Conservation (phyloP, 2,329 filamentous ascomycete species). For the Colletotrichum endophyticum region DNA sequence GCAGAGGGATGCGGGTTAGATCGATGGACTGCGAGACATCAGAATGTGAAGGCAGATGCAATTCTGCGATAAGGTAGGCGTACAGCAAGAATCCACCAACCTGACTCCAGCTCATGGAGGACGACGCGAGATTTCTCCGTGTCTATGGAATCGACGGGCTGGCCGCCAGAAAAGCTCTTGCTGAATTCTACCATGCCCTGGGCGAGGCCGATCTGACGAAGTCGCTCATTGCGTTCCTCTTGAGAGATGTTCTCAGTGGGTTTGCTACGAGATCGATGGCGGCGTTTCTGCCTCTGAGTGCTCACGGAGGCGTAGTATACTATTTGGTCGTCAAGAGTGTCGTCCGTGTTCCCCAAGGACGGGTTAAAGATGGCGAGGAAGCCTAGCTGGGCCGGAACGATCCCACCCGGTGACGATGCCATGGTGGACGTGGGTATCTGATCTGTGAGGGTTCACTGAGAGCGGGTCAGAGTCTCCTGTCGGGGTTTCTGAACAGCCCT, state of each 20-base stretch:
- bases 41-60: neutral
- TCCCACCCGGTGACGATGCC: slow-evolving; percentile 22
- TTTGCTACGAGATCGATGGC: slow-evolving; percentile 45
- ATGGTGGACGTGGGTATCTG: neutral
- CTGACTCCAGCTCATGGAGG: slow-evolving; percentile 83
- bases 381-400: slow-evolving; percentile 82
- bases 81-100: slow-evolving; percentile 96
- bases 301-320: slow-evolving; percentile 84
- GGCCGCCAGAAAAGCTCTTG: slow-evolving; percentile 81
- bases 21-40: slow-evolving; percentile 69
- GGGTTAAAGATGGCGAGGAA: slow-evolving; percentile 97
- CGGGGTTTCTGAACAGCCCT: neutral
- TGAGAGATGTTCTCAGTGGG: slow-evolving; percentile 51
- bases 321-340: slow-evolving; percentile 77
- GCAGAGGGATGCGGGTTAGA: slow-evolving; percentile 74
- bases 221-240: slow-evolving; percentile 81
- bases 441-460: neutral
- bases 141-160: slow-evolving; percentile 83
- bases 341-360: slow-evolving; percentile 66
- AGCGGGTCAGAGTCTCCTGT: neutral
- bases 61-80: slow-evolving; percentile 44
- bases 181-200: slow-evolving; percentile 97
- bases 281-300: slow-evolving; percentile 43
- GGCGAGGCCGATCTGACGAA: slow-evolving; percentile 92
- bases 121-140: slow-evolving; percentile 88